A percentile compares a stretch with the other conserved stretches of the same genome.
phyloP scores from a whole-genome alignment of 306 rosid genomes.

The Cicer yamashitae region DNA sequence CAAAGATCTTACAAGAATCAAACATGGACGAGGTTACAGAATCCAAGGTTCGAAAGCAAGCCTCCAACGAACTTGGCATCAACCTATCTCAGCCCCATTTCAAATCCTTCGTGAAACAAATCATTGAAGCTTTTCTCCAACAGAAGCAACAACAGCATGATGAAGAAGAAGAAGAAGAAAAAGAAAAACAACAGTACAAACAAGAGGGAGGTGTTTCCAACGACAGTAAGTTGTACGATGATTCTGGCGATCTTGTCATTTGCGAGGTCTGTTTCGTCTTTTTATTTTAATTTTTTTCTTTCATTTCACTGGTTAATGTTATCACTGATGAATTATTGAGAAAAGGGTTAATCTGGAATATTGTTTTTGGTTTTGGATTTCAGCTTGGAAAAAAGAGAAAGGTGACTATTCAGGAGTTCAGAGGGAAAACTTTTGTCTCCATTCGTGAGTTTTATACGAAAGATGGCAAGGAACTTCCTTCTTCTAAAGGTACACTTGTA shows the following conservation, averaged over 20 bases:
- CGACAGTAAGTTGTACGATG: slow-evolving; percentile 68
- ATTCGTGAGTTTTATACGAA: slow-evolving; percentile 73
- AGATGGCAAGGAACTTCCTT: slow-evolving; percentile 84
- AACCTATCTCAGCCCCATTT: slow-evolving; percentile 67
- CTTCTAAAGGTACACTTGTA: slow-evolving; percentile 65
- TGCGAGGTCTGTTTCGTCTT: slow-evolving; percentile 62
- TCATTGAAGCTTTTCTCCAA: slow-evolving; percentile 69
- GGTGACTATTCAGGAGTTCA: slow-evolving; percentile 85
- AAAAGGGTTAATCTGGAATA: neutral
- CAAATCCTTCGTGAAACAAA: slow-evolving; percentile 69
- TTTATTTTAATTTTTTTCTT: neutral
- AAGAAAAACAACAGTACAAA: neutral
- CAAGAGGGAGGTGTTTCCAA: slow-evolving; percentile 19
- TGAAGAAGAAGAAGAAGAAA: neutral
- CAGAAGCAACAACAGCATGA: slow-evolving; percentile 49
- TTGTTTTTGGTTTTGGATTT: slow-evolving; percentile 30
- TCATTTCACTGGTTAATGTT: neutral
- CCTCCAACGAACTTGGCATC: slow-evolving; percentile 65
- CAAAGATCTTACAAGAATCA: slow-evolving; percentile 65
- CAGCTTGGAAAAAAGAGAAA: slow-evolving; percentile 78
- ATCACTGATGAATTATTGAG: slow-evolving; percentile 15
- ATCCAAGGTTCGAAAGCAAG: slow-evolving; percentile 76
- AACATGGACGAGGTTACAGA: slow-evolving; percentile 85
- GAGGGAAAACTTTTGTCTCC: slow-evolving; percentile 78
- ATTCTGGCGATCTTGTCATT: slow-evolving; percentile 71